phyloP scores from a whole-genome alignment of 345 rosid species.

The Eucalyptus decipiens region DNA sequence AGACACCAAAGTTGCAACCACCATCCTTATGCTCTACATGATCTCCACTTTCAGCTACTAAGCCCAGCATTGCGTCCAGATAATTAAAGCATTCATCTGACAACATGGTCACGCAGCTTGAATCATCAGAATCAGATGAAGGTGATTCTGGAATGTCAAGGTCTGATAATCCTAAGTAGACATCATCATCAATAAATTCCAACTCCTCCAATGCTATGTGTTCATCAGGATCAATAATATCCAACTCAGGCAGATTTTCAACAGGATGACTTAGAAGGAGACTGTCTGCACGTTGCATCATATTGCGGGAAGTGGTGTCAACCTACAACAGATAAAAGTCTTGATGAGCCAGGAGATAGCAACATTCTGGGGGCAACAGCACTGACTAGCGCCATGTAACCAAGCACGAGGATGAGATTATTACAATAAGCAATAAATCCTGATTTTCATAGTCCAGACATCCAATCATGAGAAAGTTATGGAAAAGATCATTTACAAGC shows the following conservation, averaged over 20 bases:
- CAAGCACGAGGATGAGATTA: background rate
- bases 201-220: background rate
- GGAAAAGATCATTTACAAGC: background rate
- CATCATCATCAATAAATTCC: constrained; percentile 5
- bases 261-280: background rate
- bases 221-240: constrained; percentile 6
- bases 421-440: background rate
- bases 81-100: constrained; percentile 39
- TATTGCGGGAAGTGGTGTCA: background rate
- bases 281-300: background rate
- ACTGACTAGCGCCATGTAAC: background rate
- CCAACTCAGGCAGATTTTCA: constrained; percentile 4
- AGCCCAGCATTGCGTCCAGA: constrained; percentile 16
- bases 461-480: background rate
- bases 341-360: background rate
- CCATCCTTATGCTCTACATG: background rate
- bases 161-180: constrained; percentile 36
- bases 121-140: constrained; percentile 34
- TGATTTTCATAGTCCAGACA: background rate
- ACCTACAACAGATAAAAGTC: background rate
- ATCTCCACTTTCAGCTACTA: constrained; percentile 8
- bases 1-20: background rate
- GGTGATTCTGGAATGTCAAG: constrained; percentile 17
- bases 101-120: constrained; percentile 33
- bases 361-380: background rate